Conservation (phyloP, 2,329 filamentous ascomycete species). For the Ceratocystis cubensis region DNA sequence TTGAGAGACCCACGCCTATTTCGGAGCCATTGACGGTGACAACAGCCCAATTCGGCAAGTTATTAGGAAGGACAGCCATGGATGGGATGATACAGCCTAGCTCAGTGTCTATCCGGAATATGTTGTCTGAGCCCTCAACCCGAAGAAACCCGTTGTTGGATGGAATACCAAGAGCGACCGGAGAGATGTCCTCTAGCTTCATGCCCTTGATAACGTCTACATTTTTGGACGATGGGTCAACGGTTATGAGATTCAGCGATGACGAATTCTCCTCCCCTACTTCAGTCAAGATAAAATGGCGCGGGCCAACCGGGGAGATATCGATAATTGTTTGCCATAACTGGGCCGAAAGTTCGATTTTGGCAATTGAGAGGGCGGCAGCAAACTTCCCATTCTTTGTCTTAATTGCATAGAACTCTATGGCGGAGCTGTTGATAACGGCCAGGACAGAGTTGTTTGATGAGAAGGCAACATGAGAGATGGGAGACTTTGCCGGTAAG, state of each 20-base stretch:
- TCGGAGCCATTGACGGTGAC: conserved; percentile 32
- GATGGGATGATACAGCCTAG: neutral
- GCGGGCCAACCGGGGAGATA: conserved; percentile 10
- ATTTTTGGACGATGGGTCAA: neutral
- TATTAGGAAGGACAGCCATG: conserved; percentile 30
- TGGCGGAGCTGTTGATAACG: conserved; percentile 52
- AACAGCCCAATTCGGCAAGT: conserved; percentile 32
- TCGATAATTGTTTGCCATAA: conserved; percentile 5
- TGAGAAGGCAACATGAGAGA: conserved; percentile 64
- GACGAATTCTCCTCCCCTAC: neutral
- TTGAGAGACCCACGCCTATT: conserved; percentile 52
- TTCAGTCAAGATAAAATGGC: conserved; percentile 12
- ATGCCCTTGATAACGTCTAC: neutral
- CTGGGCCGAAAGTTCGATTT: neutral
- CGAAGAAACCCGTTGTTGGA: conserved; percentile 16
- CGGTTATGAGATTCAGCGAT: neutral
- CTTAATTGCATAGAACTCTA: conserved; percentile 61
- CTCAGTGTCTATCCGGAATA: conserved; percentile 16
- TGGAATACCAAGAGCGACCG: neutral
- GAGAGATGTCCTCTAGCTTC: neutral
- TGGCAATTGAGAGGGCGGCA: conserved; percentile 23
- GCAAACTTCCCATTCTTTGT: conserved; percentile 36
- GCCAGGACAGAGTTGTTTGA: conserved; percentile 52
- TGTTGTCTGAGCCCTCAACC: conserved; percentile 4
- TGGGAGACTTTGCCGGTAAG: conserved; percentile 47